These are phyloP conservation scores for Symbiodinium pilosum DNA, from an alignment of 73 alveolate genomes.

Conservation along the genomic window DNA sequence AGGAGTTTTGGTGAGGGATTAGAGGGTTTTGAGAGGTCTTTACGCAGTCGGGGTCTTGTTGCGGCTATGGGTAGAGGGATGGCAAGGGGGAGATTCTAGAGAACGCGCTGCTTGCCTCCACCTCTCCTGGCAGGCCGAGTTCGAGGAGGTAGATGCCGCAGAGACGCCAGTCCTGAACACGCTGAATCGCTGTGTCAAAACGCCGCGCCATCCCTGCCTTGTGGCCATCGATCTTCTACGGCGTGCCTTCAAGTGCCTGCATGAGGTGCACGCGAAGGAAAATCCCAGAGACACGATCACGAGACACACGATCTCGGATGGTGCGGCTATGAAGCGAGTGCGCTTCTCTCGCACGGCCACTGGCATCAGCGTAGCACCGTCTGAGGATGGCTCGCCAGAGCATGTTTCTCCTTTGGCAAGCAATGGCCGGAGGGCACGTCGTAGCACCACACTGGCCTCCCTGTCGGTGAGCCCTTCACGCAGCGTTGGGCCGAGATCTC, in stretches of 20 bases:
- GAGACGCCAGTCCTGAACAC: slow-evolving; percentile 22
- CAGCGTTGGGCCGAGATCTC: not conserved
- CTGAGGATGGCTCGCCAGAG: not conserved
- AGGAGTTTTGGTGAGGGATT: too few relatives aligned
- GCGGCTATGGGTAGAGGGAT: too few relatives aligned
- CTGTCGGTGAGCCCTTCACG: not conserved
- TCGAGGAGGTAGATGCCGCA: slow-evolving; percentile 35
- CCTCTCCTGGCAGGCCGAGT: too few relatives aligned
- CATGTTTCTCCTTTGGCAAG: not conserved
- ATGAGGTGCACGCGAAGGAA: not conserved
- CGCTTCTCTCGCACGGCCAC: not conserved
- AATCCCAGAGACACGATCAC: not conserved
- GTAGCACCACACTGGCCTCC: not conserved
- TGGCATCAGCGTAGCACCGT: not conserved
- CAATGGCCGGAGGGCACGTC: not conserved
- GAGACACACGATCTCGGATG: not conserved
- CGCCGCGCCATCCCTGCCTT: slow-evolving; percentile 37
- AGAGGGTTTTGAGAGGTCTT: too few relatives aligned
- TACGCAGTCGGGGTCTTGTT: too few relatives aligned
- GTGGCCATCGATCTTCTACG: slow-evolving; percentile 52
- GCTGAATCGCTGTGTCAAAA: not conserved
- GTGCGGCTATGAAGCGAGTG: not conserved
- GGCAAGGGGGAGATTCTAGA: too few relatives aligned
- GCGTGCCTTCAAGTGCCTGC: slow-evolving; percentile 27
- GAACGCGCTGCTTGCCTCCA: too few relatives aligned